These are phyloP conservation scores for Colletotrichum sp. DNA, from an alignment of 2,329 filamentous ascomycete genomes.

Conservation along the genomic window DNA sequence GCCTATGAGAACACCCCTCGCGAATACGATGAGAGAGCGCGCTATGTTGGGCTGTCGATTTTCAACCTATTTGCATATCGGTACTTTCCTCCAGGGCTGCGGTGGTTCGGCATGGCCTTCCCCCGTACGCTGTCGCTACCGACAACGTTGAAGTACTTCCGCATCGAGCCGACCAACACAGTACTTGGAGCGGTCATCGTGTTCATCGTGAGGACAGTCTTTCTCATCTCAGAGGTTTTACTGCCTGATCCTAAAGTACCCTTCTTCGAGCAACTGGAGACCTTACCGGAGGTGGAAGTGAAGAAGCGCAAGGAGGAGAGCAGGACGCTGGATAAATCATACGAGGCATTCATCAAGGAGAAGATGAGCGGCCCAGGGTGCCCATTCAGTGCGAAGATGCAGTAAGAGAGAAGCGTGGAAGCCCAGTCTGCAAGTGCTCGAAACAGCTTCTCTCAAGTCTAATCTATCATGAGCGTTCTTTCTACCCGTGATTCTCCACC, in stretches of 20 bases:
- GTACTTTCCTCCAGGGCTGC: background rate
- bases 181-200: background rate
- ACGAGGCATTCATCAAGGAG: background rate
- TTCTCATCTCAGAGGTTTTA: background rate
- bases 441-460: background rate
- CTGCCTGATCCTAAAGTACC: background rate
- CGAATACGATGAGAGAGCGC: background rate
- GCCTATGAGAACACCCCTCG: background rate
- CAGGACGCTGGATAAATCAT: background rate
- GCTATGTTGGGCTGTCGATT: background rate
- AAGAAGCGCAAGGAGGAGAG: background rate
- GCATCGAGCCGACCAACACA: background rate
- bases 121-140: background rate
- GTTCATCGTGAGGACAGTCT: background rate
- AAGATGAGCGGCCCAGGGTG: background rate
- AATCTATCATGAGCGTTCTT: background rate
- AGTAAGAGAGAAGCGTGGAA: background rate
- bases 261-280: background rate
- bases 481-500: background rate
- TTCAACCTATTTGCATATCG: background rate
- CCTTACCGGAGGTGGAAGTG: background rate
- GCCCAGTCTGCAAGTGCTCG: background rate
- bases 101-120: background rate
- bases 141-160: background rate
- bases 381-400: background rate